Base-by-base conservation (phyloP, 2,329 filamentous ascomycete genomes). In the Colletotrichum sp. region DNA sequence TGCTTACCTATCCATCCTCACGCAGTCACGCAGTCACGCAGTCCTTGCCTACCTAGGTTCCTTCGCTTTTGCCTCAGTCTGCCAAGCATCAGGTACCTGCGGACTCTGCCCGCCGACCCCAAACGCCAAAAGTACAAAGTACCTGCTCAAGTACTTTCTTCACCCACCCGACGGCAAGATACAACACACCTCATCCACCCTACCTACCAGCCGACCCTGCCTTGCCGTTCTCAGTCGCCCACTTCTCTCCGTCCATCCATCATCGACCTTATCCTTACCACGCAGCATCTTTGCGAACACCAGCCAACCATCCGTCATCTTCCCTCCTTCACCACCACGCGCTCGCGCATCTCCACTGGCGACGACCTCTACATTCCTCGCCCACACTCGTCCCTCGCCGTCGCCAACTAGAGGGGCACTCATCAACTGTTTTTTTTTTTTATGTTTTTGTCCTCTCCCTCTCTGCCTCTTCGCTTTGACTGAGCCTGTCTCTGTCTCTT, bases 221-320 rank as follows among this genome's bases (percentile, higher is more conserved):
- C 48, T 75, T 76, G 44, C 71, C 74, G 74, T 76, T 65, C 71
- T 65, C 74, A 75, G 70, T 74, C 74, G 60, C 74, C 74, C 74
- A 75, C 71, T 68, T 76, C 36, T 70, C 65, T 66, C 71, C 74
- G 71, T 69, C 74, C 74, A 76, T 68, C 71, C 73, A 72, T 75
- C 73, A 75, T 66, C 59, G 22, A 70, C 62, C 62, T 67, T 62
- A 72, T 55, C 63, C 63, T 68, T 75, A 70, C 59, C 71, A 68
- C 68, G 32, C 74, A 64, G 34, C 74, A 66, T 70, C 71, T 75
- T 67, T 77, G 72, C 72, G 44, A 68, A 72, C 68, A 34, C 69
- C 75, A 76, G 69, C 75, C 75, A 77, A 77, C 75, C 72, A 77
- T 72, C 75, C 75, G 64, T 65, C 72, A 77, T 77, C 65, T 72